Conservation (phyloP, 2,329 filamentous ascomycete genomes). For the Alternaria atra region DNA sequence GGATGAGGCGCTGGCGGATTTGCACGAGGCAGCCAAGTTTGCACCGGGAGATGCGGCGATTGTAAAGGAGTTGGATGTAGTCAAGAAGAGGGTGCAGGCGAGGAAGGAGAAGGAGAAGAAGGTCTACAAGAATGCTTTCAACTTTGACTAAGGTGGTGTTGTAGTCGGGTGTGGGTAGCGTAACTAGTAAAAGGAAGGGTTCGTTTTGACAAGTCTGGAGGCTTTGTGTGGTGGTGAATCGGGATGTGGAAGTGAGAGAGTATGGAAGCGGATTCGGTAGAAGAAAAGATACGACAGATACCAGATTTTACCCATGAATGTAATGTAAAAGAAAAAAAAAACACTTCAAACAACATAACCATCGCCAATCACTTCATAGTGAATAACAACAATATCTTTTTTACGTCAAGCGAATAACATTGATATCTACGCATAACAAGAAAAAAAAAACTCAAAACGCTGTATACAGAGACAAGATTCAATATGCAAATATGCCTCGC, state of each 20-base stretch:
- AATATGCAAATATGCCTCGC: neutral
- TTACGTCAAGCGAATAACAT: neutral
- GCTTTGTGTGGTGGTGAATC: too few relatives aligned
- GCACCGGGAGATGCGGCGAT: slow-evolving; percentile 78
- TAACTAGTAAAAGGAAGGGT: too few relatives aligned
- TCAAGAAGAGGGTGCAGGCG: slow-evolving; percentile 79
- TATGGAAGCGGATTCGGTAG: neutral
- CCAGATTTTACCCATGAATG: neutral
- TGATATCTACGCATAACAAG: neutral
- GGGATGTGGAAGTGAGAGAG: neutral
- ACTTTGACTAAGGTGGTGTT: slow-evolving; percentile 29
- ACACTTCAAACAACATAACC: neutral
- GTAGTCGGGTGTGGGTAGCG: neutral
- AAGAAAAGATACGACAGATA: neutral
- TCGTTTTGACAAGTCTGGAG: neutral
- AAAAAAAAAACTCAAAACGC: neutral
- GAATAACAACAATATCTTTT: too few relatives aligned
- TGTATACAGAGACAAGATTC: neutral
- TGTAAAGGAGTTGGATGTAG: slow-evolving; percentile 74
- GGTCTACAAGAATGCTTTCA: slow-evolving; percentile 90
- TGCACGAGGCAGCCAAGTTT: slow-evolving; percentile 56
- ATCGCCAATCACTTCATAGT: too few relatives aligned
- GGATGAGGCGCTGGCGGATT: slow-evolving; percentile 69
- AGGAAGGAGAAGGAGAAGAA: slow-evolving; percentile 89
- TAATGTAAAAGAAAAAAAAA: neutral